Evolutionary conservation across 2,329 filamentous ascomycete species (phyloP).

Genomic region (Cladosporium sp.): DNA sequence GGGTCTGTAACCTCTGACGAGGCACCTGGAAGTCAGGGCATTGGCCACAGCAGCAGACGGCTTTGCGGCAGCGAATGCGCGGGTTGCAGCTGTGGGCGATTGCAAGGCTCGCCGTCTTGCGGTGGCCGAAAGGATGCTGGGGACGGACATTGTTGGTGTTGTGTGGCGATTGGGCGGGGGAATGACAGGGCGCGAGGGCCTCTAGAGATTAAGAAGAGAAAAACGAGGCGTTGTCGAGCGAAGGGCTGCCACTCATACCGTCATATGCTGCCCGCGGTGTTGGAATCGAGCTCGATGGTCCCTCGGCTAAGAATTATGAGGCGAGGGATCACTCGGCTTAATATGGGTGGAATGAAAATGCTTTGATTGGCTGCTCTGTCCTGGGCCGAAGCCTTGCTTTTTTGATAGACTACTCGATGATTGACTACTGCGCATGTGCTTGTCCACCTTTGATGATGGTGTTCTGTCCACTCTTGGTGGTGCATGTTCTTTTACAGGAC

Average conservation of each 20-base stretch:
- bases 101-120: slow-evolving; percentile 18
- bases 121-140: slow-evolving; percentile 19
- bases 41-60: slow-evolving; percentile 5
- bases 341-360: background rate
- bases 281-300: background rate
- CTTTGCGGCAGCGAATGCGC: slow-evolving; percentile 15
- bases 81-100: slow-evolving; percentile 6
- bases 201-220: slow-evolving; percentile 1
- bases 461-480: too few species aligned
- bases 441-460: too few species aligned
- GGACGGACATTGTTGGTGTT: slow-evolving; percentile 23
- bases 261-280: slow-evolving; percentile 10
- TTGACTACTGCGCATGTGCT: too few species aligned
- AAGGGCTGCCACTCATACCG: slow-evolving; percentile 5
- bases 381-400: too few species aligned
- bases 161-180: slow-evolving; percentile 7
- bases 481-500: too few species aligned
- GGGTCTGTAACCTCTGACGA: slow-evolving; percentile 26
- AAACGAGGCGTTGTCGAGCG: background rate
- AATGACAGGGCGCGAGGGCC: slow-evolving; percentile 13
- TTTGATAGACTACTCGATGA: too few species aligned
- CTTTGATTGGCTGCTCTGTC: slow-evolving; percentile 3
- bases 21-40: slow-evolving; percentile 21
- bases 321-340: slow-evolving; percentile 5
- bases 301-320: slow-evolving; percentile 10